Conservation (phyloP, 2,329 filamentous ascomycete genomes). For the Pestalotiopsis sp. region DNA sequence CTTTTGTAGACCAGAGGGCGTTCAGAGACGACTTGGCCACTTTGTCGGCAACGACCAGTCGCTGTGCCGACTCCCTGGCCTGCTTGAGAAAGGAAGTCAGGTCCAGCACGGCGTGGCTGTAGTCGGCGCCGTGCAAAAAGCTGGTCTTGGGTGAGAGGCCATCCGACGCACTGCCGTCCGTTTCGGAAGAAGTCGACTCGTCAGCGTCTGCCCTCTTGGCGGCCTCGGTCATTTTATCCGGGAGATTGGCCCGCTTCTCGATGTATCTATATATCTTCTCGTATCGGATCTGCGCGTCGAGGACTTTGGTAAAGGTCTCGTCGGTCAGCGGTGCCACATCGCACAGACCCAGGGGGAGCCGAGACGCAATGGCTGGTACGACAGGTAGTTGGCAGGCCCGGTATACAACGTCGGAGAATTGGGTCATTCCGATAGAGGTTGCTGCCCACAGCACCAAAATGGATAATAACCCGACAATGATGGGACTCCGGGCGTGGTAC, state of each 20-base stretch:
- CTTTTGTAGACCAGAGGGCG: background rate
- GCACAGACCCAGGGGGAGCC: background rate
- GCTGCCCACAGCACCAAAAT: background rate
- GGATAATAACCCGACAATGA: background rate
- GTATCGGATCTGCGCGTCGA: background rate
- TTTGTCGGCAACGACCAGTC: background rate
- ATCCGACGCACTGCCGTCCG: background rate
- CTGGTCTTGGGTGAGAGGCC: no score
- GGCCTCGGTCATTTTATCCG: background rate
- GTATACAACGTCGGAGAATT: background rate
- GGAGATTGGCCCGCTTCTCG: background rate
- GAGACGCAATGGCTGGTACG: background rate
- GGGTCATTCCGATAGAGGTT: background rate
- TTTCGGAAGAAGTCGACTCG: background rate
- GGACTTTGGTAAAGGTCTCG: background rate
- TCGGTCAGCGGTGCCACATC: background rate
- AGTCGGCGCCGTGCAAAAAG: background rate
- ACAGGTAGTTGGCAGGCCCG: background rate
- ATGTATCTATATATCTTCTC: constrained; percentile 6
- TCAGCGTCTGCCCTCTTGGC: background rate
- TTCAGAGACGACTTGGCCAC: constrained; percentile 1
- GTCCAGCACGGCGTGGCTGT: background rate
- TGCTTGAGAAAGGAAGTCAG: background rate
- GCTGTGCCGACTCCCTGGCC: background rate
- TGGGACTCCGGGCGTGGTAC: background rate